Evolutionary conservation across 768 basidiomycete genomes (phyloP), one percentile per base, ranked within the genome.

Genomic region (Coprinellus micaceus): DNA sequence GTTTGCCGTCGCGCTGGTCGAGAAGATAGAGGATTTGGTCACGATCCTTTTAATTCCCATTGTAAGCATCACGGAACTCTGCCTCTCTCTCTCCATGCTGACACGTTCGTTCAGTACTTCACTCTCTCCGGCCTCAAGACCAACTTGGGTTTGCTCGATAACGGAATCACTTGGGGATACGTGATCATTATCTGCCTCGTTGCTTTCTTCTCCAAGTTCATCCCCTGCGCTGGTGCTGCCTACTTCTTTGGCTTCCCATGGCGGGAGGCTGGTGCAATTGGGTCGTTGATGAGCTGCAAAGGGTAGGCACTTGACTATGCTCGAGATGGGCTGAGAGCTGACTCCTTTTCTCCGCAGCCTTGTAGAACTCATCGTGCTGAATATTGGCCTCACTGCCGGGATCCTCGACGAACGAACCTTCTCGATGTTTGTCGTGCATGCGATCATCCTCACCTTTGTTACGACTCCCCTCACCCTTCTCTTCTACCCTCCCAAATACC

Each of bases 361-460:
- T 22, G 91, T 94, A 22, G 93, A 95, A 67, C 82, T 95, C 28
- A 94, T 97, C 60, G 93, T 94, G 4, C 81, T 95, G 64, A 97
- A 97, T 66, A 85, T 95, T 60, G 94, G 94, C 50, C 76, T 91
- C 9, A 69, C 77, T 58, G 90, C 90, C 3, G 71, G 72, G 15
- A 85, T 90, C 54, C 76, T 89, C 47, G 77, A 83, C 64, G 70
- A 76, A 0, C 78, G 82, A 21, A 81, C 88, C 7, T 93, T 95
- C 75, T 90, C 91, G 0, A 94, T 94, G 90, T 92, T 95, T 60
- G 92, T 95, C 58, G 73, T 94, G 48, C 83, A 85, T 46, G 85
- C 88, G 3, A 70, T 92, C 41, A 72, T 92, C 52, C 75, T 93
- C 41, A 93, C 92, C 0, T 85, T 90, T 73, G 80, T 91, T 56